These are phyloP conservation scores for Monocercomonoides exilis DNA, from an alignment of 78 protist genomes.

Conservation along the genomic window DNA sequence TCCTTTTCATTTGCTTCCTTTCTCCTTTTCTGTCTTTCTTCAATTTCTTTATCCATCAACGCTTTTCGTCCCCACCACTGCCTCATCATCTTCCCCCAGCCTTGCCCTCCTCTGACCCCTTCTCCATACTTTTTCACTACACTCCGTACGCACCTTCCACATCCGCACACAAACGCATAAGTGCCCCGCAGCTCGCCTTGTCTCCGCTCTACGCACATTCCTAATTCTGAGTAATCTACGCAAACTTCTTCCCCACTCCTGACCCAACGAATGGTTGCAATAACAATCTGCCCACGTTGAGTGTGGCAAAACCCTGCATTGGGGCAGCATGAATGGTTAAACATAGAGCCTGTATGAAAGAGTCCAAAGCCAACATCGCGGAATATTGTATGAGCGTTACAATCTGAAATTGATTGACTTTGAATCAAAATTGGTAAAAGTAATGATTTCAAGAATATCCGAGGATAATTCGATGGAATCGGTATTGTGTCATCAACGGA, in stretches of 20 bases:
- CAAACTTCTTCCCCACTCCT: not conserved
- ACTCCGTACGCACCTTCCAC: not conserved
- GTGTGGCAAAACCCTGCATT: not conserved
- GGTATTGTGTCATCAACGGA: no score
- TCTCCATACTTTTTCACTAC: not conserved
- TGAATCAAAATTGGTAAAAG: not conserved
- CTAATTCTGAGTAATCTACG: not conserved
- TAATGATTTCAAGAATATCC: not conserved
- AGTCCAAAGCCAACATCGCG: not conserved
- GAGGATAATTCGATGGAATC: not conserved
- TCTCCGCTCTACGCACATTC: not conserved
- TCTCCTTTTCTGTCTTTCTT: no score
- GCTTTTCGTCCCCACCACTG: no score
- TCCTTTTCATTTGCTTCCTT: no score
- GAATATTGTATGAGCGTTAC: not conserved
- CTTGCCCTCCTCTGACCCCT: not conserved
- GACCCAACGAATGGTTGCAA: not conserved
- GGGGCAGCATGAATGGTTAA: not conserved
- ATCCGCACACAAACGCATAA: not conserved
- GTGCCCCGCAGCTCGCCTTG: not conserved
- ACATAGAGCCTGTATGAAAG: not conserved
- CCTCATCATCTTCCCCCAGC: not conserved
- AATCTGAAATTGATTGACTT: not conserved
- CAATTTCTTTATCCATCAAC: no score
- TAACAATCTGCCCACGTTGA: not conserved